These are phyloP conservation scores for Eutrema japonicum DNA, from an alignment of 345 rosid species.

Conservation along the genomic window DNA sequence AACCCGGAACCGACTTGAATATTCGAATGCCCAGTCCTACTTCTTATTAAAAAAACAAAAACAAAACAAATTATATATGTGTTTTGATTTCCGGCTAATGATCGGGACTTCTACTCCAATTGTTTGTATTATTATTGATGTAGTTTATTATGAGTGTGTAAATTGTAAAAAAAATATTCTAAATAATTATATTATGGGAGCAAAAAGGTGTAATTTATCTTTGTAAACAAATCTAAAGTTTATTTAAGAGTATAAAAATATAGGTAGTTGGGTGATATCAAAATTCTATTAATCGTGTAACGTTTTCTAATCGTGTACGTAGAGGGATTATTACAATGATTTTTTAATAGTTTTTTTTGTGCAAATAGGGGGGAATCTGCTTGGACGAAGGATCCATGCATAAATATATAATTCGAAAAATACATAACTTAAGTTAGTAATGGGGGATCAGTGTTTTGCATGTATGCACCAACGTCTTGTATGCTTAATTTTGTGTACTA, in stretches of 20 bases:
- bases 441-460: constrained; percentile 42
- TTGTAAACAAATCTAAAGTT: background rate
- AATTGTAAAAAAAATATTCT: too few species aligned
- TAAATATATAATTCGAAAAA: constrained; percentile 9
- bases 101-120: background rate
- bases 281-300: background rate
- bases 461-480: constrained; percentile 29
- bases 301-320: constrained; percentile 20
- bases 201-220: background rate
- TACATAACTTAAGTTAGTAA: constrained; percentile 21
- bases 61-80: background rate
- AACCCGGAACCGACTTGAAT: too few species aligned
- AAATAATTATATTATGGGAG: background rate
- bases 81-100: background rate
- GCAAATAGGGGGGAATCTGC: constrained; percentile 1
- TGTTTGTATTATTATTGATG: background rate
- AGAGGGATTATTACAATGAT: background rate
- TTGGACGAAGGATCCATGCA: constrained; percentile 14
- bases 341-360: background rate
- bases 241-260: background rate
- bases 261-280: background rate
- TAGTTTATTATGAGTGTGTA: background rate
- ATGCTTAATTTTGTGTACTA: constrained; percentile 6
- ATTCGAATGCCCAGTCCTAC: too few species aligned
- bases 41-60: too few species aligned